These are phyloP conservation scores for Houttuynia cordata DNA, from an alignment of 164 flowering plant species.

Conservation along the genomic window DNA sequence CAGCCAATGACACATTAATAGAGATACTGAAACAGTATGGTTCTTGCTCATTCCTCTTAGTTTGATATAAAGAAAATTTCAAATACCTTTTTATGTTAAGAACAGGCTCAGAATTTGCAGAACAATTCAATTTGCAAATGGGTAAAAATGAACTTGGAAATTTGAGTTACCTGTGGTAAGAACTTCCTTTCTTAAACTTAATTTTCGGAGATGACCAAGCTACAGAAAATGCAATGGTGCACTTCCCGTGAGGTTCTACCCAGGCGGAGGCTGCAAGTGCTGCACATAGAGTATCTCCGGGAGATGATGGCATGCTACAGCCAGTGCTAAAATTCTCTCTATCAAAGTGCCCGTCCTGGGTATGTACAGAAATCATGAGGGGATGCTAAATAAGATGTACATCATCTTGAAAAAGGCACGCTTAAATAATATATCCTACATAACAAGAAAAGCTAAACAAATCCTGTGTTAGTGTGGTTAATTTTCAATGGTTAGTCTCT, in stretches of 20 bases:
- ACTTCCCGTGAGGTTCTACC: slow-evolving; percentile 93
- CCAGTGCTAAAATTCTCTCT: slow-evolving; percentile 49
- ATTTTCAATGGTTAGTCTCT: too few relatives aligned
- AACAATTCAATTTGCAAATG: too few relatives aligned
- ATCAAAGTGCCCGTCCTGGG: slow-evolving; percentile 78
- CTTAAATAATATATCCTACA: background rate
- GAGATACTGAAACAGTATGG: too few relatives aligned
- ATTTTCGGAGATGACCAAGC: slow-evolving; percentile 91
- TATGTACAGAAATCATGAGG: background rate
- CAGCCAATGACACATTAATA: too few relatives aligned
- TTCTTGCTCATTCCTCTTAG: too few relatives aligned
- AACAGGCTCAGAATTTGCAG: too few relatives aligned
- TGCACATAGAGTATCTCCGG: slow-evolving; percentile 78
- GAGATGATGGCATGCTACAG: slow-evolving; percentile 60
- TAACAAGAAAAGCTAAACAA: too few relatives aligned
- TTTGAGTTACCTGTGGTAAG: slow-evolving; percentile 50
- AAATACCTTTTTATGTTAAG: too few relatives aligned
- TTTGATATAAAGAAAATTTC: too few relatives aligned
- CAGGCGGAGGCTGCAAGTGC: slow-evolving; percentile 90
- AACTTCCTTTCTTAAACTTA: slow-evolving; percentile 63
- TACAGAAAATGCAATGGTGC: slow-evolving; percentile 74
- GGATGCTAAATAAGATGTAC: background rate
- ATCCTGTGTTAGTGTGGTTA: too few relatives aligned
- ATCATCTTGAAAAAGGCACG: background rate
- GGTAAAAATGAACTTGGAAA: background rate